Evolutionary conservation across 2,329 filamentous ascomycete species (phyloP).

Genomic region (Aspergillus proliferans): DNA sequence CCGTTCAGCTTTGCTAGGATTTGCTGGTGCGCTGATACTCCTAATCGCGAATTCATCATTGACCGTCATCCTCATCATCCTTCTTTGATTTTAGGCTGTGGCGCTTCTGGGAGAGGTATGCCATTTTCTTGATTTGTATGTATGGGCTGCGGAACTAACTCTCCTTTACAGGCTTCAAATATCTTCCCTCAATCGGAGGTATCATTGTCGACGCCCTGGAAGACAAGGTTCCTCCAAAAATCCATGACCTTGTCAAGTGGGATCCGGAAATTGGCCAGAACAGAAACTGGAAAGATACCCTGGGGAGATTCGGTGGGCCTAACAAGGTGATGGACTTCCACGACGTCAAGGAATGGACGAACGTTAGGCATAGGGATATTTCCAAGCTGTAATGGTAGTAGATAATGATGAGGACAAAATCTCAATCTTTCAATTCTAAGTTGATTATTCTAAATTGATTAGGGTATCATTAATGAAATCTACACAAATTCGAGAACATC

Average conservation of each 20-base stretch:
- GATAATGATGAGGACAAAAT: not conserved
- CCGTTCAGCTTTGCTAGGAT: conserved; percentile 48
- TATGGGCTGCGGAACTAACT: not conserved
- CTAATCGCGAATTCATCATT: conserved; percentile 49
- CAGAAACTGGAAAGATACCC: conserved; percentile 42
- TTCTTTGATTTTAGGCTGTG: conserved; percentile 43
- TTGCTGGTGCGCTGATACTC: conserved; percentile 54
- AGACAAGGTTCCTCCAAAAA: conserved; percentile 34
- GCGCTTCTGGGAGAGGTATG: conserved; percentile 38
- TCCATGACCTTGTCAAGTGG: conserved; percentile 44
- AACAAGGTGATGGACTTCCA: conserved; percentile 45
- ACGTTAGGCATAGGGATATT: conserved; percentile 11
- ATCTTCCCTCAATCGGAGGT: conserved; percentile 45
- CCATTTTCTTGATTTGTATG: not conserved
- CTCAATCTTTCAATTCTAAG: not conserved
- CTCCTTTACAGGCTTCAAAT: conserved; percentile 42
- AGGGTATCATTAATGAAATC: conserved; percentile 4
- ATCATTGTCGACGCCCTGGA: conserved; percentile 46
- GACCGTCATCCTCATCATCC: conserved; percentile 42
- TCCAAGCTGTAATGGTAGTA: conserved; percentile 8
- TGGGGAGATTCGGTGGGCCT: conserved; percentile 43
- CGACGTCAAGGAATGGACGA: conserved; percentile 38
- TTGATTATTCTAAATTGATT: not conserved
- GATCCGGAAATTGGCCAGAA: conserved; percentile 44
- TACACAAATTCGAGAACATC: not conserved